Percentiles rank a stretch among this genome's conserved stretches.
Evolutionary conservation across 106 monocot genomes (phyloP).

Genomic region (Acorus calamus): DNA sequence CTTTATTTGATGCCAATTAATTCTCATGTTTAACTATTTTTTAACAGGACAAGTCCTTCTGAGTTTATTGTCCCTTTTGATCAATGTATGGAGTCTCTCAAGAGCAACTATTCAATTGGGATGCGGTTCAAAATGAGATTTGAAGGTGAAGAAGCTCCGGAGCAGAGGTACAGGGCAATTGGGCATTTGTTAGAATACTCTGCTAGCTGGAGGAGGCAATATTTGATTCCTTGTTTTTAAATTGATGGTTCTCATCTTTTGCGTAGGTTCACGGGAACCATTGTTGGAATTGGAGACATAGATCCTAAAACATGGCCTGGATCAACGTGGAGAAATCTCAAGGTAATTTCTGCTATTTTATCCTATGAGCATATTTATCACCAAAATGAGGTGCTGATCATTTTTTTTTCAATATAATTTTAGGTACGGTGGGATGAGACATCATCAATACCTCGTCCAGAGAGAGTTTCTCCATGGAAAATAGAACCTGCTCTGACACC

Average conservation of each 20-base stretch:
- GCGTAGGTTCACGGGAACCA: slow-evolving; percentile 80
- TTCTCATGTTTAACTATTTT: background rate
- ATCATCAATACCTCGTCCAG: background rate
- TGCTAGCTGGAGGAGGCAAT: too few relatives aligned
- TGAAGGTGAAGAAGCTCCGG: slow-evolving; percentile 96
- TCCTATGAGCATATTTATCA: too few relatives aligned
- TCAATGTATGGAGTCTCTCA: slow-evolving; percentile 86
- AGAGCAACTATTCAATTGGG: slow-evolving; percentile 63
- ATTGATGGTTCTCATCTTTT: background rate
- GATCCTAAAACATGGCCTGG: slow-evolving; percentile 61
- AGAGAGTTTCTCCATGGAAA: background rate
- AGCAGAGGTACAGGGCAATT: slow-evolving; percentile 56
- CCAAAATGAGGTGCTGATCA: too few relatives aligned
- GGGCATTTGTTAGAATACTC: too few relatives aligned
- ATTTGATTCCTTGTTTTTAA: too few relatives aligned
- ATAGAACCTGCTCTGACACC: background rate
- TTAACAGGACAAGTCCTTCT: slow-evolving; percentile 77
- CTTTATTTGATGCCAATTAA: background rate
- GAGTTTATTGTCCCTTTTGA: slow-evolving; percentile 85
- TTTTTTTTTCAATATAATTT: too few relatives aligned
- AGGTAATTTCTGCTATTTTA: slow-evolving; percentile 26
- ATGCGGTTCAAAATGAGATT: slow-evolving; percentile 93
- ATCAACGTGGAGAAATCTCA: slow-evolving; percentile 87
- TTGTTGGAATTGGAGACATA: slow-evolving; percentile 58
- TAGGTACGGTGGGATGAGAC: background rate